Base-by-base conservation (phyloP, 2,329 filamentous ascomycete genomes). In the Alternaria sp. region DNA sequence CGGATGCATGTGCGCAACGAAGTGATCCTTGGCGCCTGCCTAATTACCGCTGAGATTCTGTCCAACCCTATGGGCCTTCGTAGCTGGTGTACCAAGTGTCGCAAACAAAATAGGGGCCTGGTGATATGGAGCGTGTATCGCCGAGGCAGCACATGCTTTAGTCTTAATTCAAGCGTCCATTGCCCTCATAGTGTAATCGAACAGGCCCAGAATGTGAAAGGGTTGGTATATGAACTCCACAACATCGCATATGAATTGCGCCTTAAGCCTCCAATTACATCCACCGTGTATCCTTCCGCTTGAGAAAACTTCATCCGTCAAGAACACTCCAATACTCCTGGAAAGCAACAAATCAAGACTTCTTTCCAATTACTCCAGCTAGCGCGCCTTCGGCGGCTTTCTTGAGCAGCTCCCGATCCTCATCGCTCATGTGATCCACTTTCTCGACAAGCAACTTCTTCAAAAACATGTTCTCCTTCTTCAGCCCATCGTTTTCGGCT, bases 391-490 rank as follows among this genome's bases (percentile, higher is more conserved):
- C 70, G 6, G 75, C 74, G 8, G 69, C 72, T 55, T 73, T 77
- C 28, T 61, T 59, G 50, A 79, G 55, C 53, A 77, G 56, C 15
- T 73, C 69, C 44, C 71, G 72, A 43, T 78, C 76, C 8, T 78
- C 76, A 9, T 74, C 73, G 49, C 65, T 78, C 79, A 74, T 84
- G 71, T 70, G 82, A 71, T 69, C 81, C 62, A 68, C 80, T 67
- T 75, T 80, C 71, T 78, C 79, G 12, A 73, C 78, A 18, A 75
- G 73, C 15, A 76, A 69, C 65, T 75, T 77, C 70, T 75, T 76
- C 60, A 69, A 70, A 77, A 76, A 79, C 74, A 41, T 77, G 72
- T 63, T 87, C 83, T 71, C 84, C 80, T 64, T 78, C 76, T 69
- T 81, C 70, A 70, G 59, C 43, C 60, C 75, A 61, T 71, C 75